These are phyloP conservation scores for Cercospora zeina DNA, from an alignment of 2,329 filamentous ascomycete genomes.

Conservation along the genomic window DNA sequence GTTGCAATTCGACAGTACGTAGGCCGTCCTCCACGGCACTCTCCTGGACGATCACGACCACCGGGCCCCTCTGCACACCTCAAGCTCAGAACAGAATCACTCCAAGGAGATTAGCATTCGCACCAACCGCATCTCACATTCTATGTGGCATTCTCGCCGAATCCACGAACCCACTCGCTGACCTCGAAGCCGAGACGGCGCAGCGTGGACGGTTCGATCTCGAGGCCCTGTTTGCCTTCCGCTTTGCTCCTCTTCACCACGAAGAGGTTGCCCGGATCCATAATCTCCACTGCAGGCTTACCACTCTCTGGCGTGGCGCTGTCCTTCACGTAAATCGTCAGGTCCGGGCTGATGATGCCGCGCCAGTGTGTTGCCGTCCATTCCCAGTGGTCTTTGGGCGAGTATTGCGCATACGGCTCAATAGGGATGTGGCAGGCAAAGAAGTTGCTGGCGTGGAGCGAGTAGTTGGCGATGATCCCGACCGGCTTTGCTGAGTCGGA, in stretches of 20 bases:
- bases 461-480: constrained; percentile 75
- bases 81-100: not conserved
- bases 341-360: constrained; percentile 76
- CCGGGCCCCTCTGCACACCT: not conserved
- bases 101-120: not conserved
- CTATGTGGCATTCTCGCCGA: constrained; percentile 29
- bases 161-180: constrained; percentile 68
- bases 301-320: constrained; percentile 30
- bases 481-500: constrained; percentile 58
- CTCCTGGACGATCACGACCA: not conserved
- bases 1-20: constrained; percentile 2
- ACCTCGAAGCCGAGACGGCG: constrained; percentile 83
- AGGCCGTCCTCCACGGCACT: not conserved
- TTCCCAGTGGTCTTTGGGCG: constrained; percentile 89
- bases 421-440: constrained; percentile 75
- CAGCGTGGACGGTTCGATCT: constrained; percentile 55
- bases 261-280: constrained; percentile 46
- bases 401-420: constrained; percentile 64
- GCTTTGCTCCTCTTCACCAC: constrained; percentile 44
- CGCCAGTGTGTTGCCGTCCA: constrained; percentile 96
- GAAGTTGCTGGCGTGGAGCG: constrained; percentile 73
- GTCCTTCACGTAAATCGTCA: constrained; percentile 67
- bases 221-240: constrained; percentile 32
- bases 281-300: constrained; percentile 42
- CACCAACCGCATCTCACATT: not conserved